Conservation (phyloP, 805 yeast species). For the Hanseniaspora taiwanica region DNA sequence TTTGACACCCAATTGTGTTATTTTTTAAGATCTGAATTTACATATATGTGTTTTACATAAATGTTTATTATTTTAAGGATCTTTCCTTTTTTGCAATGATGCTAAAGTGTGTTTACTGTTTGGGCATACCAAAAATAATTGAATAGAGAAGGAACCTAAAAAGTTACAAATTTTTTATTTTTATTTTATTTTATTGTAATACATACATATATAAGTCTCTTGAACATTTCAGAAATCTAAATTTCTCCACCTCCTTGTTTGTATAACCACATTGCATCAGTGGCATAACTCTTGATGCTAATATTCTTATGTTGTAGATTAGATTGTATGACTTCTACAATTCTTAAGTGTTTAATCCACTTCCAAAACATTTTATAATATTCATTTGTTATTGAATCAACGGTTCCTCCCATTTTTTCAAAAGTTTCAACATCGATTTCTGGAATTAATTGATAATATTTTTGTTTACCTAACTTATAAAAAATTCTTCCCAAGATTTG, state of each 20-base stretch:
- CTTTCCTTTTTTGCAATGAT: no score
- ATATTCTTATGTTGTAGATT: constrained; percentile 59
- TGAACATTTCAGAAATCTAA: no score
- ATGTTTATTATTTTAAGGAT: no score
- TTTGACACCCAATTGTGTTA: no score
- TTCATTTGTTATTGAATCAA: constrained; percentile 21
- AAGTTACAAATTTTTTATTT: no score
- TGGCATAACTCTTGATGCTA: constrained; percentile 69
- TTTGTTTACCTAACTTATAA: constrained; percentile 58
- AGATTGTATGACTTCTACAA: constrained; percentile 52
- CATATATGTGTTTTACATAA: no score
- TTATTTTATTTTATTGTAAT: no score
- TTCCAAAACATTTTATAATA: constrained; percentile 50
- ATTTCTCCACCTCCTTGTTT: constrained; percentile 37
- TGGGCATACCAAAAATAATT: no score
- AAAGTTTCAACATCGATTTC: constrained; percentile 28
- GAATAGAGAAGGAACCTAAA: no score
- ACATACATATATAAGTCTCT: no score
- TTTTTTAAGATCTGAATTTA: no score
- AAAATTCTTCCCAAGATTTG: constrained; percentile 79
- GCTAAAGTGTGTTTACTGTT: no score
- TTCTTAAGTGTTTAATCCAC: constrained; percentile 43
- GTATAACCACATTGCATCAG: constrained; percentile 90
- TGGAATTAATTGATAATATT: constrained; percentile 41
- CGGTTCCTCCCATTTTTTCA: constrained; percentile 26